phyloP scores from a whole-genome alignment of 2,329 filamentous ascomycete genomes.

The Sclerotinia sclerotiorum region DNA sequence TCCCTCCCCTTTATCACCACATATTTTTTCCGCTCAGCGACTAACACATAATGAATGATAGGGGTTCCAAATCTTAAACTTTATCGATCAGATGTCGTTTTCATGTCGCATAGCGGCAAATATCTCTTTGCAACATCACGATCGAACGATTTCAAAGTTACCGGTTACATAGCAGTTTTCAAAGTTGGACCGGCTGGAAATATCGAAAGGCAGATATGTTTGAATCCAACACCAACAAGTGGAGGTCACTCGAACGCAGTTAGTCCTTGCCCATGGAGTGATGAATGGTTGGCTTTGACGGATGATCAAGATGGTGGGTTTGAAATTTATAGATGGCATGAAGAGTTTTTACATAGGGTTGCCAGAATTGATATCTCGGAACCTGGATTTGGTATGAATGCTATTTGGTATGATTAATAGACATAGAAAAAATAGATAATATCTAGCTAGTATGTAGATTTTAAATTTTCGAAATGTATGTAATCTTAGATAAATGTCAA shows the following conservation, averaged over 20 bases:
- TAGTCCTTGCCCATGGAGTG: conserved; percentile 77
- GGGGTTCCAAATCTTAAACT: conserved; percentile 48
- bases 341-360: conserved; percentile 76
- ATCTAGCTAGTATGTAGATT: background rate
- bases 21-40: background rate
- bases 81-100: conserved; percentile 85
- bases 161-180: conserved; percentile 82
- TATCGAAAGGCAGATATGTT: conserved; percentile 74
- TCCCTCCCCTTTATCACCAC: conserved; percentile 40
- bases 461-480: background rate
- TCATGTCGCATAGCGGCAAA: conserved; percentile 63
- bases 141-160: conserved; percentile 71
- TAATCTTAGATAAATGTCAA: background rate
- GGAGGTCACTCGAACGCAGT: conserved; percentile 88
- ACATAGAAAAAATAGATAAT: background rate
- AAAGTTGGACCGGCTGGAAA: conserved; percentile 65
- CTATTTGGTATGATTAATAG: conserved; percentile 81
- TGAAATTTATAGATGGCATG: conserved; percentile 84
- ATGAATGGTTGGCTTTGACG: conserved; percentile 87
- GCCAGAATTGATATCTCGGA: conserved; percentile 76
- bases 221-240: conserved; percentile 82
- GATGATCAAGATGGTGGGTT: conserved; percentile 86
- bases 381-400: conserved; percentile 94
- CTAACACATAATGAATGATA: conserved; percentile 17
- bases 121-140: conserved; percentile 86